phyloP scores from a whole-genome alignment of 305 asterid species.

The Ilex paraguariensis region DNA sequence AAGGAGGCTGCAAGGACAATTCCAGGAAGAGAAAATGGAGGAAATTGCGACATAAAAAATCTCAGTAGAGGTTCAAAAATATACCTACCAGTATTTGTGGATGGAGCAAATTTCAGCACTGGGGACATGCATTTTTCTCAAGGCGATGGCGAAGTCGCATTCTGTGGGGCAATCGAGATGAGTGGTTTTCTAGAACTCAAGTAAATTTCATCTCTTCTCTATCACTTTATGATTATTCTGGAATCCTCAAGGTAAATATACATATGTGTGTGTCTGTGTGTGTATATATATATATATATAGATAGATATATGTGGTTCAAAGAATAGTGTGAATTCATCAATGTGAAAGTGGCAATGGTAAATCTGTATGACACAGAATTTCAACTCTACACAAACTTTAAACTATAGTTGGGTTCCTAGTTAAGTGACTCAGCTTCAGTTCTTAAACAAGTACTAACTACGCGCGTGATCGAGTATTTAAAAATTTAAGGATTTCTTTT shows the following conservation, averaged over 20 bases:
- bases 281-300: too few relatives aligned
- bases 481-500: too few relatives aligned
- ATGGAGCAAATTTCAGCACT: constrained; percentile 92
- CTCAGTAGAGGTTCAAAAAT: constrained; percentile 89
- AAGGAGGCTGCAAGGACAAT: constrained; percentile 84
- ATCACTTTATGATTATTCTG: background rate
- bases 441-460: too few relatives aligned
- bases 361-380: too few relatives aligned
- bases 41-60: constrained; percentile 90
- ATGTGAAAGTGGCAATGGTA: too few relatives aligned
- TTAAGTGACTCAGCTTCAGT: too few relatives aligned
- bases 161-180: constrained; percentile 97
- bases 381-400: too few relatives aligned
- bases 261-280: too few relatives aligned
- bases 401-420: too few relatives aligned
- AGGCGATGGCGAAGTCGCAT: constrained; percentile 96
- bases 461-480: too few relatives aligned
- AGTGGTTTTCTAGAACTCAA: constrained; percentile 93
- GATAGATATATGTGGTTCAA: too few relatives aligned
- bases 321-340: too few relatives aligned
- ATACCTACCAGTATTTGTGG: constrained; percentile 91
- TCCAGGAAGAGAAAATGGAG: constrained; percentile 97
- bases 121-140: constrained; percentile 99
- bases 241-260: background rate
- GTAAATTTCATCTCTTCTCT: constrained; percentile 29